A percentile compares a stretch with the other conserved stretches of the same genome.
phyloP scores from a whole-genome alignment of 768 basidiomycete species.

The Mycena rosella region DNA sequence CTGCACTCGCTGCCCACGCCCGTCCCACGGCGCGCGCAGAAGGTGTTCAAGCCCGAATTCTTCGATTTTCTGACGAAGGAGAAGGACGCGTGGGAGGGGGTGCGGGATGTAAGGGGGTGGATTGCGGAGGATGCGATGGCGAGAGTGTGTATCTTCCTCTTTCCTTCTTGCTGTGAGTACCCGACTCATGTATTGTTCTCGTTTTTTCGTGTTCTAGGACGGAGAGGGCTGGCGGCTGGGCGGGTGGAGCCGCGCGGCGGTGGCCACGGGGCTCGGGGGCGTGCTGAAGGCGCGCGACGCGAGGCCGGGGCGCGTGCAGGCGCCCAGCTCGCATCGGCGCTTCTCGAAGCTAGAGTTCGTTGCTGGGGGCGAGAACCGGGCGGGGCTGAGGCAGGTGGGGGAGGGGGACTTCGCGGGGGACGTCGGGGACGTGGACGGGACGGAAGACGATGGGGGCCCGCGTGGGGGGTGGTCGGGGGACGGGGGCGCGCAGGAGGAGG shows the following conservation, averaged over 20 bases:
- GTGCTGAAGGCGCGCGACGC: slow-evolving; percentile 65
- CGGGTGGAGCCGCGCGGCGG: slow-evolving; percentile 62
- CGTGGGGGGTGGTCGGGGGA: slow-evolving; percentile 37
- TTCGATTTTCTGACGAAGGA: slow-evolving; percentile 74
- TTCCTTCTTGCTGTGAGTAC: no score
- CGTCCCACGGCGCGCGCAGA: slow-evolving; percentile 83
- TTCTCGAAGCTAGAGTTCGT: slow-evolving; percentile 69
- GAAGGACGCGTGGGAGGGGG: slow-evolving; percentile 70
- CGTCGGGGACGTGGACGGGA: slow-evolving; percentile 16
- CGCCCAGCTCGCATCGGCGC: slow-evolving; percentile 54
- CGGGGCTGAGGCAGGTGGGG: slow-evolving; percentile 47
- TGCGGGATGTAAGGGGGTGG: slow-evolving; percentile 72
- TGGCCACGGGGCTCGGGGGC: slow-evolving; percentile 71
- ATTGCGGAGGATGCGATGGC: slow-evolving; percentile 51
- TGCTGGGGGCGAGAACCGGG: slow-evolving; percentile 48
- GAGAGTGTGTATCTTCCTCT: slow-evolving; percentile 14
- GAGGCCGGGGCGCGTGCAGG: slow-evolving; percentile 30
- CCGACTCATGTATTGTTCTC: neutral
- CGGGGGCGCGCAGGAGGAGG: slow-evolving; percentile 49
- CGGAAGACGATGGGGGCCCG: slow-evolving; percentile 29
- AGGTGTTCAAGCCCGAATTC: slow-evolving; percentile 88
- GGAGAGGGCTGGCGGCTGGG: slow-evolving; percentile 18
- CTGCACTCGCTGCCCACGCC: slow-evolving; percentile 92
- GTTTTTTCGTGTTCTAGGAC: slow-evolving; percentile 13
- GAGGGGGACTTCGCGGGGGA: slow-evolving; percentile 48